Evolutionary conservation across 108 stramenopile genomes (phyloP).

Genomic region (Aurantiochytrium sp.): DNA sequence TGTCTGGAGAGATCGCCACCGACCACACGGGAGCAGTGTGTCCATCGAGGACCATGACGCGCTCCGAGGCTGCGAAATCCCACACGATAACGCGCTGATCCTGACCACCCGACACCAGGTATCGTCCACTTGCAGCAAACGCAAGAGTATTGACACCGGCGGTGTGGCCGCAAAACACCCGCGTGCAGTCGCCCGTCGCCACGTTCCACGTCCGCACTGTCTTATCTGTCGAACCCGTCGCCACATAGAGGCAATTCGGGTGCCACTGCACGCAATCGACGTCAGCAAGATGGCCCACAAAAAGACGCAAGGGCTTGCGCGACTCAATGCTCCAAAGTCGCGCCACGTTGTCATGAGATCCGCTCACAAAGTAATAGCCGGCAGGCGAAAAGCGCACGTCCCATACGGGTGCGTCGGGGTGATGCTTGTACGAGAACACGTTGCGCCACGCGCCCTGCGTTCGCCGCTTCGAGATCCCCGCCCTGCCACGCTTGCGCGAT

Average conservation of each 20-base stretch:
- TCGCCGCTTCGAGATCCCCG: neutral
- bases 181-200: slow-evolving; percentile 75
- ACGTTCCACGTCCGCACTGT: slow-evolving; percentile 91
- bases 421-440: slow-evolving; percentile 3
- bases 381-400: slow-evolving; percentile 44
- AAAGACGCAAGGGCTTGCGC: slow-evolving; percentile 70
- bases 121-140: neutral
- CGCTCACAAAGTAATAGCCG: slow-evolving; percentile 93
- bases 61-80: neutral
- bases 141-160: neutral
- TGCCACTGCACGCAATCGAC: slow-evolving; percentile 82
- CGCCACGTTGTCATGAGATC: slow-evolving; percentile 76
- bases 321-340: slow-evolving; percentile 88
- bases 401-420: slow-evolving; percentile 34
- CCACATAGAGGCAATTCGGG: slow-evolving; percentile 86
- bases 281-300: slow-evolving; percentile 77
- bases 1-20: neutral
- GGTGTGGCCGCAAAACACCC: slow-evolving; percentile 65
- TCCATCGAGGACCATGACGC: neutral
- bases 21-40: neutral
- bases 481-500: too few relatives aligned
- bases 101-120: slow-evolving; percentile 8
- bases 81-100: neutral
- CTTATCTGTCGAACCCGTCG: slow-evolving; percentile 79
- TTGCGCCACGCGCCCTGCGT: neutral